A percentile compares a stretch with the other conserved stretches of the same genome.
phyloP scores from a whole-genome alignment of 2,329 filamentous ascomycete species.

The Cryphonectria carpinicola region DNA sequence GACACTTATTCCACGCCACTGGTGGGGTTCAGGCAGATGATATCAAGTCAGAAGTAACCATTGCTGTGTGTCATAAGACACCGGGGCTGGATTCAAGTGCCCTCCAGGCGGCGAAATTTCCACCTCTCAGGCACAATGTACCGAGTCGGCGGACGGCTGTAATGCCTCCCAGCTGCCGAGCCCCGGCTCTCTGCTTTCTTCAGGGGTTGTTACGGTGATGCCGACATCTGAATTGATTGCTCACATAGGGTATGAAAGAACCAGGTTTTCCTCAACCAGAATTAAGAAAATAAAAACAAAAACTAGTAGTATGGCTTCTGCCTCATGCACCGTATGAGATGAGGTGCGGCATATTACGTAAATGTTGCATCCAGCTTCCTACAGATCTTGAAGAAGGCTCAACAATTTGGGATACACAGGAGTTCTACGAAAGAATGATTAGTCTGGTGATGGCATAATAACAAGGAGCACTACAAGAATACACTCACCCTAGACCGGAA shows the following conservation, averaged over 20 bases:
- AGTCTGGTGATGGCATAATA: not conserved
- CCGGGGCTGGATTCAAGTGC: not conserved
- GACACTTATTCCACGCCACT: not conserved
- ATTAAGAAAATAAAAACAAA: not conserved
- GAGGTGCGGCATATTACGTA: not conserved
- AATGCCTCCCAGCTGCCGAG: not conserved
- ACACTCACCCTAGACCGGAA: slow-evolving; percentile 40
- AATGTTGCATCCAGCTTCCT: not conserved
- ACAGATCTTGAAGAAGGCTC: slow-evolving; percentile 36
- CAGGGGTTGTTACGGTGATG: not conserved
- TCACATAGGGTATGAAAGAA: not conserved
- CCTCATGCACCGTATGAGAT: not conserved
- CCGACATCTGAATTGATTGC: not conserved
- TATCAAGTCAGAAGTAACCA: not conserved
- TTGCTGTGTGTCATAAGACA: not conserved
- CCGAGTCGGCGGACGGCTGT: not conserved
- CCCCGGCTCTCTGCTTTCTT: not conserved
- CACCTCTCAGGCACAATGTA: not conserved
- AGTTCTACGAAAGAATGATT: slow-evolving; percentile 30
- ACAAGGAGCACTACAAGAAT: not conserved
- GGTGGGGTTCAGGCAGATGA: not conserved
- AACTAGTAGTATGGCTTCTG: not conserved
- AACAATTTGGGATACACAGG: slow-evolving; percentile 41
- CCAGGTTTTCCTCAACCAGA: not conserved
- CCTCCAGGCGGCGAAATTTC: not conserved